phyloP scores from a whole-genome alignment of 2,329 filamentous ascomycete genomes.

The Harringtonia aguacate region DNA sequence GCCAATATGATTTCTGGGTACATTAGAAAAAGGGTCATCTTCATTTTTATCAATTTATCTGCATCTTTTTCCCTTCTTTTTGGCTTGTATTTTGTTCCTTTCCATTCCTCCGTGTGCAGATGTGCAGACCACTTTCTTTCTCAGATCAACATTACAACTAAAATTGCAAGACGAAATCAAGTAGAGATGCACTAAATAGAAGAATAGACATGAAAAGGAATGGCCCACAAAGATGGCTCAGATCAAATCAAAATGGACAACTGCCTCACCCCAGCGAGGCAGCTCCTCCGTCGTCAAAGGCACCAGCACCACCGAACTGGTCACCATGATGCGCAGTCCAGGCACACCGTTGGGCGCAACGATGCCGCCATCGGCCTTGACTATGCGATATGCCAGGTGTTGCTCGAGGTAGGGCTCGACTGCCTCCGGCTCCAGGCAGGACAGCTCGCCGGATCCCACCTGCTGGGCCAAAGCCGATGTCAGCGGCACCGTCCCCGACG shows the following conservation, averaged over 20 bases:
- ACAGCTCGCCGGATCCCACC: slow-evolving; percentile 25
- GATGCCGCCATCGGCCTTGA: slow-evolving; percentile 17
- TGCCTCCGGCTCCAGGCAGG: slow-evolving; percentile 23
- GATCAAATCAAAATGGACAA: slow-evolving; percentile 13
- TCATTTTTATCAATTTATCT: too few relatives aligned
- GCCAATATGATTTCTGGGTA: too few relatives aligned
- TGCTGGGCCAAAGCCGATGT: slow-evolving; percentile 36
- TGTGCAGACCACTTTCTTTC: too few relatives aligned
- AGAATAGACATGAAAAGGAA: too few relatives aligned
- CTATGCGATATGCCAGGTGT: slow-evolving; percentile 23
- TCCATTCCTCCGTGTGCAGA: too few relatives aligned
- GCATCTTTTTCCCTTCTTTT: too few relatives aligned
- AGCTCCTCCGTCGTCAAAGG: slow-evolving; percentile 22
- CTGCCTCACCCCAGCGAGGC: slow-evolving; percentile 23
- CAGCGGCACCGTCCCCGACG: slow-evolving; percentile 40
- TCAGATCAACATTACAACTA: too few relatives aligned
- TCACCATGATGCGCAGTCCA: slow-evolving; percentile 24
- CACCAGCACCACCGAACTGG: slow-evolving; percentile 25
- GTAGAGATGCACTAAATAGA: too few relatives aligned
- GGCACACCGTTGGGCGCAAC: slow-evolving; percentile 18
- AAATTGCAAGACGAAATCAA: neutral
- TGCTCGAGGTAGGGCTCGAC: slow-evolving; percentile 30
- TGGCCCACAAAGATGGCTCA: neutral
- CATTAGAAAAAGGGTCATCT: too few relatives aligned
- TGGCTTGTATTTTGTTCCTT: too few relatives aligned